phyloP scores from a whole-genome alignment of 805 yeast species.

The Metschnikowia kunwiensis region DNA sequence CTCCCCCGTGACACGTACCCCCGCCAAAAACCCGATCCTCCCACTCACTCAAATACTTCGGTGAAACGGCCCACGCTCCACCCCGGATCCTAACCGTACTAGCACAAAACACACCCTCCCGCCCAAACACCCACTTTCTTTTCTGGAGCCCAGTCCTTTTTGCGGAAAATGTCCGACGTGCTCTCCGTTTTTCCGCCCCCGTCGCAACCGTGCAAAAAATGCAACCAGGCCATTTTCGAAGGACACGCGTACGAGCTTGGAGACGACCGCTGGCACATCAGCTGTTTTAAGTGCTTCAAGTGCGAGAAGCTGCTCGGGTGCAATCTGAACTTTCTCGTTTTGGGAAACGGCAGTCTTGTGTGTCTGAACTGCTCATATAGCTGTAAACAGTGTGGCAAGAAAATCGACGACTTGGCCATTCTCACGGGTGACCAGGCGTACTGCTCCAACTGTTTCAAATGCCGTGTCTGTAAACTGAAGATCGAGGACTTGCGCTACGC shows the following conservation, averaged over 20 bases:
- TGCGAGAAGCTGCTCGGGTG: slow-evolving; percentile 79
- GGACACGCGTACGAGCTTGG: slow-evolving; percentile 96
- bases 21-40: slow-evolving; percentile 6
- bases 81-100: not conserved
- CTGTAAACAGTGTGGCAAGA: slow-evolving; percentile 79
- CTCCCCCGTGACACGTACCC: slow-evolving; percentile 2
- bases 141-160: too few species aligned
- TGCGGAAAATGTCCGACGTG: slow-evolving; percentile 10
- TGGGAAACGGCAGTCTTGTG: slow-evolving; percentile 89
- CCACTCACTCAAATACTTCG: slow-evolving; percentile 2
- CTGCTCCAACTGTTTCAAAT: slow-evolving; percentile 84
- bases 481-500: slow-evolving; percentile 91
- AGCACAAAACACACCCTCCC: too few species aligned
- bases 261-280: slow-evolving; percentile 92
- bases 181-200: not conserved
- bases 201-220: slow-evolving; percentile 38
- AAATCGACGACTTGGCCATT: slow-evolving; percentile 90
- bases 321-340: slow-evolving; percentile 82
- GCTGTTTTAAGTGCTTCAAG: slow-evolving; percentile 86
- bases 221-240: slow-evolving; percentile 56
- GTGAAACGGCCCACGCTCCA: slow-evolving; percentile 3
- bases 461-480: slow-evolving; percentile 80
- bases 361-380: slow-evolving; percentile 91
- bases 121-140: too few species aligned
- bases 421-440: slow-evolving; percentile 94